phyloP scores from a whole-genome alignment of 768 basidiomycete species.

The Leccinum subgranulosum region DNA sequence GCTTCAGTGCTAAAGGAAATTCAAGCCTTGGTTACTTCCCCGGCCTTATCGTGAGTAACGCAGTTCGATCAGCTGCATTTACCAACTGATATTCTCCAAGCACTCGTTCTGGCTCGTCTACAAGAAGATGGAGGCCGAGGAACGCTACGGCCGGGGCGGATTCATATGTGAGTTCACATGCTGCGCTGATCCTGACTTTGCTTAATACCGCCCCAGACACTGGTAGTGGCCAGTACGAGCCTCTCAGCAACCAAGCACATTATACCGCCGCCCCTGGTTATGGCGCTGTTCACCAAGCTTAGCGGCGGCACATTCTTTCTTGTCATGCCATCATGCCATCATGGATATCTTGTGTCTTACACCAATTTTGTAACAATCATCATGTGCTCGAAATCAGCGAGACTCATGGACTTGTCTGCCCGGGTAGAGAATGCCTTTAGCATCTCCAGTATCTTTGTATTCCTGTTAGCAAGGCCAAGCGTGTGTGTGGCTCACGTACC shows the following conservation, averaged over 20 bases:
- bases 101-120: slow-evolving; percentile 92
- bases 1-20: slow-evolving; percentile 1
- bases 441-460: slow-evolving; percentile 73
- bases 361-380: slow-evolving; percentile 54
- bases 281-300: slow-evolving; percentile 29
- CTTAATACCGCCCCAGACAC: slow-evolving; percentile 25
- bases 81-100: slow-evolving; percentile 24
- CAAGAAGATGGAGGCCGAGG: slow-evolving; percentile 85
- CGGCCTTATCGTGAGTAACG: slow-evolving; percentile 46
- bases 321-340: neutral
- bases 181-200: neutral
- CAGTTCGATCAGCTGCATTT: neutral
- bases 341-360: neutral
- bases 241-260: slow-evolving; percentile 19
- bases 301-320: neutral
- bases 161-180: slow-evolving; percentile 62
- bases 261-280: slow-evolving; percentile 31
- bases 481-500: slow-evolving; percentile 36
- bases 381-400: slow-evolving; percentile 73
- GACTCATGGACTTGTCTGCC: slow-evolving; percentile 62
- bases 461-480: neutral
- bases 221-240: slow-evolving; percentile 38
- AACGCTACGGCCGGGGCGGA: slow-evolving; percentile 72
- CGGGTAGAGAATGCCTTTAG: slow-evolving; percentile 70
- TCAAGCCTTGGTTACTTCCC: slow-evolving; percentile 74